Base-by-base conservation (phyloP, 176 grass and related monocot species). In the Ananas comosus region DNA sequence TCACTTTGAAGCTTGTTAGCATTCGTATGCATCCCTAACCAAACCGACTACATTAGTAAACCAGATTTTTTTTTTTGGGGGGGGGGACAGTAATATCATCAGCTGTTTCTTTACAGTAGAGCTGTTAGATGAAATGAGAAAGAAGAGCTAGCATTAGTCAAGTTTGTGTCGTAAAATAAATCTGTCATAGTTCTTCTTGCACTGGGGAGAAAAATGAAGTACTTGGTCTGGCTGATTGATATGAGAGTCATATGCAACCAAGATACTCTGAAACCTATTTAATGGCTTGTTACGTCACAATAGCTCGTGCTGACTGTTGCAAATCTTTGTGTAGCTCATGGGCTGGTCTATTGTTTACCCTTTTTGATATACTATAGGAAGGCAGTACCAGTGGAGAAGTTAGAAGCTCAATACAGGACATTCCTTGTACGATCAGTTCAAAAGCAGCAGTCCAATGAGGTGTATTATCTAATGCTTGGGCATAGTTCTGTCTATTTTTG, bases 321-420 rank as follows among this genome's bases (percentile, higher is more conserved):
- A 22, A 9, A 61, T n/a, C 12, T 56, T 56, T 10, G 21, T 61
- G 56, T 19, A 61, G 4, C 21, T 21, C 13, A 22, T 61, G 56
- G 7, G 16, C 2, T 3, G 12, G 51, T 69, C 24, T 13, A 25
- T 42, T 13, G 51, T 50, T 33, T 25, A 5, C 0, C 4, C 51
- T 2, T 71, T 69, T 48, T 58, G 17, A 56, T 64, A 27, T 10
- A 72, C 64, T 67, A 12, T 69, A 99, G 94, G 53, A 93, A 93
- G 66, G 82, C 90, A 70, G 74, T 57, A 73, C 85, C 89, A 28
- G 49, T 86, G 63, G 87, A 99, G 77, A 91, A 86, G 71, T 88
- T 99, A 76, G 78, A 90, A 82, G 72, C 76, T 53, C 75, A 63
- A 25, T 93, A 93, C 70, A 89, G 82, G 66, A 27, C 78, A 58